A percentile compares a stretch with the other conserved stretches of the same genome.
Conservation (phyloP, 108 stramenopile genomes). For the Bacterosira constricta region DNA sequence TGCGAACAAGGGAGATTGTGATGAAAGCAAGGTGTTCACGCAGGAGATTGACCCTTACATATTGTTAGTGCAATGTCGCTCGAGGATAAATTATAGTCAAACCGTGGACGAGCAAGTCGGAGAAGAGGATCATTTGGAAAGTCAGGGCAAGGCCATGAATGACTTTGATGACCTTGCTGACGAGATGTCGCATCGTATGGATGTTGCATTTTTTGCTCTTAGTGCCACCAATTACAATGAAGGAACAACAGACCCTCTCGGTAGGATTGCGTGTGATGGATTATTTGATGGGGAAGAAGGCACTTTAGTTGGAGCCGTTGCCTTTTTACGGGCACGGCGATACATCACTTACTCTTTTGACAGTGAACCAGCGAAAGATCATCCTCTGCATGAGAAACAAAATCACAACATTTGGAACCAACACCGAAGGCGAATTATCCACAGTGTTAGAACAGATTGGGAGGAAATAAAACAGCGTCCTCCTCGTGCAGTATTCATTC, state of each 20-base stretch:
- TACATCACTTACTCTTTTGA: constrained; percentile 14
- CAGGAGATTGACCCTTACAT: constrained; percentile 49
- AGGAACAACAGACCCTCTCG: background rate
- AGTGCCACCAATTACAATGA: background rate
- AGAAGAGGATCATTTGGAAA: background rate
- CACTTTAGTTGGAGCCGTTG: constrained; percentile 17
- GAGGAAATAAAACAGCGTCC: background rate
- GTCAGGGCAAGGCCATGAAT: constrained; percentile 10
- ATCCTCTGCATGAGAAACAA: background rate
- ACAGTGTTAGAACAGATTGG: constrained; percentile 43
- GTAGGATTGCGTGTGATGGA: constrained; percentile 12
- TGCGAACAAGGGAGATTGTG: background rate
- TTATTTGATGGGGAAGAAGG: constrained; percentile 6
- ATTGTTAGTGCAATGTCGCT: constrained; percentile 47
- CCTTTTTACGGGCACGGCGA: constrained; percentile 14
- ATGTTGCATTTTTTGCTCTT: constrained; percentile 50
- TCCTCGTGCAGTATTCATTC: constrained; percentile 25
- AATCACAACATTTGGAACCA: background rate
- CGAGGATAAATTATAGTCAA: background rate
- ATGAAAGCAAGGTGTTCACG: background rate
- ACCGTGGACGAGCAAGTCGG: background rate
- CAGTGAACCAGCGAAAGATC: background rate
- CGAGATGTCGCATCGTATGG: constrained; percentile 42
- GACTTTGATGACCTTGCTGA: constrained; percentile 44
- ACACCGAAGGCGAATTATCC: constrained; percentile 4